Evolutionary conservation across 2,329 filamentous ascomycete genomes (phyloP).

Genomic region (Fusarium haematococcum): DNA sequence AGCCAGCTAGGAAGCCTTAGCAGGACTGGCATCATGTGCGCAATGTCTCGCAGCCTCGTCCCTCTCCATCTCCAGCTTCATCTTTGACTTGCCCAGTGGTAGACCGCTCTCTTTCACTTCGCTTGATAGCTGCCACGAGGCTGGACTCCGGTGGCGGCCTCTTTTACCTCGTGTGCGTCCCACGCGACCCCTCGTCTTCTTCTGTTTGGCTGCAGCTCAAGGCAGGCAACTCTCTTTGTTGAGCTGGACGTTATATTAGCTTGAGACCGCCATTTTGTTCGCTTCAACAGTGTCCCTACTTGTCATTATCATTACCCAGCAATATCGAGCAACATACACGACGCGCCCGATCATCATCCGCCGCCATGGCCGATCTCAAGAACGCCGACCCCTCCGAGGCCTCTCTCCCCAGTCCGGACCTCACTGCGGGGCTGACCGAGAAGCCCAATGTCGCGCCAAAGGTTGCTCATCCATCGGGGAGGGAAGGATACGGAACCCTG

Average conservation of each 20-base stretch:
- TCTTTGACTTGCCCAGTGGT: slow-evolving; percentile 13
- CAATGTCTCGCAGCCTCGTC: slow-evolving; percentile 36
- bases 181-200: slow-evolving; percentile 38
- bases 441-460: slow-evolving; percentile 17
- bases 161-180: slow-evolving; percentile 11
- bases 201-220: slow-evolving; percentile 8
- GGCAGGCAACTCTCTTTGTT: slow-evolving; percentile 13
- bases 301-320: background rate
- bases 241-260: slow-evolving; percentile 27
- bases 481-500: slow-evolving; percentile 61
- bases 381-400: slow-evolving; percentile 39
- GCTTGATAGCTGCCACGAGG: slow-evolving; percentile 20
- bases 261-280: slow-evolving; percentile 3
- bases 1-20: slow-evolving; percentile 18
- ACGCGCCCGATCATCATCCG: background rate
- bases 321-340: slow-evolving; percentile 7
- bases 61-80: slow-evolving; percentile 13
- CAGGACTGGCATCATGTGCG: slow-evolving; percentile 39
- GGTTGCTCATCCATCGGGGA: slow-evolving; percentile 65
- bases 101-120: background rate
- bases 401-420: slow-evolving; percentile 47
- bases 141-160: slow-evolving; percentile 18
- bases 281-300: background rate
- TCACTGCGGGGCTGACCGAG: slow-evolving; percentile 39
- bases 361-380: slow-evolving; percentile 43